Evolutionary conservation across 2,329 filamentous ascomycete genomes (phyloP).

Genomic region (Fusarium sublunatum): DNA sequence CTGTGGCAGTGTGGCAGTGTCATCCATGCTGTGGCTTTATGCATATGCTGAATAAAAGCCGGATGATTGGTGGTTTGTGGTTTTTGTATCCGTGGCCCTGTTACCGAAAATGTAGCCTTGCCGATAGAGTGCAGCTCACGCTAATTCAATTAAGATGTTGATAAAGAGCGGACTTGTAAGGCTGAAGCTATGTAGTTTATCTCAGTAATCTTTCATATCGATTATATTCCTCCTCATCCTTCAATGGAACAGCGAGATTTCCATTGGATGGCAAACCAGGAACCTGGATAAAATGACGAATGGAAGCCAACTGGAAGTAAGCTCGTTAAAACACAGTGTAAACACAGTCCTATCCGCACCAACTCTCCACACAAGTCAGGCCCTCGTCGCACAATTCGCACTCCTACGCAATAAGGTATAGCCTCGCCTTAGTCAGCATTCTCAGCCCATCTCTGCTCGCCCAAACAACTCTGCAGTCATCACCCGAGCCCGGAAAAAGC

Average conservation of each 20-base stretch:
- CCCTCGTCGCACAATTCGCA: slow-evolving; percentile 44
- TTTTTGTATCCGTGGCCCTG: slow-evolving; percentile 11
- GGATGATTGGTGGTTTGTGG: slow-evolving; percentile 25
- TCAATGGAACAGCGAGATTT: background rate
- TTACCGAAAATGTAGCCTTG: slow-evolving; percentile 14
- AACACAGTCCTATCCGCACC: slow-evolving; percentile 31
- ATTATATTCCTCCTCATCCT: background rate
- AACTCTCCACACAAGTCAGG: background rate
- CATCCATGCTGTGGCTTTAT: slow-evolving; percentile 30
- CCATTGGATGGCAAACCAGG: slow-evolving; percentile 9
- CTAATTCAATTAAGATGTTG: background rate
- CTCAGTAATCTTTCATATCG: background rate
- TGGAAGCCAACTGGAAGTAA: slow-evolving; percentile 42
- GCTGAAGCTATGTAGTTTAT: background rate
- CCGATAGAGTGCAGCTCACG: slow-evolving; percentile 12
- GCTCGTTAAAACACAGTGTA: slow-evolving; percentile 38
- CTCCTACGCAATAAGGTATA: slow-evolving; percentile 44
- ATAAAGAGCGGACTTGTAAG: background rate
- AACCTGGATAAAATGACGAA: slow-evolving; percentile 36
- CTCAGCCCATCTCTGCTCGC: slow-evolving; percentile 47
- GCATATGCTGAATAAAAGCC: slow-evolving; percentile 34
- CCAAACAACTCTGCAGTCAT: slow-evolving; percentile 49
- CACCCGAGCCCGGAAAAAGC: slow-evolving; percentile 46
- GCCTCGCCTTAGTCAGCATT: slow-evolving; percentile 50
- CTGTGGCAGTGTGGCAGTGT: slow-evolving; percentile 31